Evolutionary conservation across 75 land plant species (phyloP).

Genomic region (Adiantum capillusveneris): DNA sequence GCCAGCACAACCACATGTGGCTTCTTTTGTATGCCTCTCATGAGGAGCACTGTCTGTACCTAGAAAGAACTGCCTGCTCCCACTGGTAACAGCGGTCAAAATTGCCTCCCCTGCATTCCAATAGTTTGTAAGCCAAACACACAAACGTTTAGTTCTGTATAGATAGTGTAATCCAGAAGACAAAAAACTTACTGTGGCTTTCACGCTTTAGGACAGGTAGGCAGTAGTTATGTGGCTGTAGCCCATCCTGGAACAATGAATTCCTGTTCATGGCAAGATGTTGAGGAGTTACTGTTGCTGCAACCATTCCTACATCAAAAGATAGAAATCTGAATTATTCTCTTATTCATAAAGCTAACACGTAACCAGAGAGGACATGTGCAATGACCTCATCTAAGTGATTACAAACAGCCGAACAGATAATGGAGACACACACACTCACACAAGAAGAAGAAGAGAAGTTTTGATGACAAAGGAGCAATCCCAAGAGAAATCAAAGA

Average conservation of each 20-base stretch:
- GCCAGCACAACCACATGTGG: slow-evolving; percentile 92
- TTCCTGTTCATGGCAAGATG: slow-evolving; percentile 85
- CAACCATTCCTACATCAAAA: slow-evolving; percentile 44
- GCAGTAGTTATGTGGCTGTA: slow-evolving; percentile 93
- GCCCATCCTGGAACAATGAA: slow-evolving; percentile 85
- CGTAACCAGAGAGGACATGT: no score
- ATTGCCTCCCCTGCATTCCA: slow-evolving; percentile 66
- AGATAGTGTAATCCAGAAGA: not conserved
- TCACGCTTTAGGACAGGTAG: slow-evolving; percentile 93
- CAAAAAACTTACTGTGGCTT: slow-evolving; percentile 43
- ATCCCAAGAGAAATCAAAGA: no score
- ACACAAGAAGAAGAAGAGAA: no score
- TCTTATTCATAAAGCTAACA: no score
- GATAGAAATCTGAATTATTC: no score
- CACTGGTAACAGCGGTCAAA: slow-evolving; percentile 85
- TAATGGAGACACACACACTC: no score
- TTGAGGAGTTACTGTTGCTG: slow-evolving; percentile 95
- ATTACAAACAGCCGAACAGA: no score
- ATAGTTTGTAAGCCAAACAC: not conserved
- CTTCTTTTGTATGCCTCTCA: slow-evolving; percentile 69
- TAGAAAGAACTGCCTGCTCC: slow-evolving; percentile 73
- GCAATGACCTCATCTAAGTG: no score
- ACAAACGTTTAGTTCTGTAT: not conserved
- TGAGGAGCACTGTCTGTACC: slow-evolving; percentile 98
- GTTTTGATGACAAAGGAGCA: no score